These are phyloP conservation scores for Populus simonii DNA, from an alignment of 345 rosid species.

Conservation along the genomic window DNA sequence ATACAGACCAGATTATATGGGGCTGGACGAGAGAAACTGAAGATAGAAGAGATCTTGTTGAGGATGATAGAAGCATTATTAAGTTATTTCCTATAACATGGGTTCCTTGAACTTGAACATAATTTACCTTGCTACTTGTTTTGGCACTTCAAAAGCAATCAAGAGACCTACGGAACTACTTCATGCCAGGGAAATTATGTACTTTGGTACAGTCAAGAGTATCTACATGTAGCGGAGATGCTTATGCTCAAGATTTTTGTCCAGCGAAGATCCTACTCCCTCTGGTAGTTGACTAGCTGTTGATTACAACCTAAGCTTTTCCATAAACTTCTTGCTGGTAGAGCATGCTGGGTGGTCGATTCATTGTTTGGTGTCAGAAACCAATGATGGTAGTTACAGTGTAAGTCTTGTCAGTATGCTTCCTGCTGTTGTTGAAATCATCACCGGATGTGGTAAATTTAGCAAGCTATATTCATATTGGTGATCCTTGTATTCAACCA, in stretches of 20 bases:
- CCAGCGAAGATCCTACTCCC: not conserved
- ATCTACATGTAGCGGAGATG: not conserved
- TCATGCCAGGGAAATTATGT: not conserved
- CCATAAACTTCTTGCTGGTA: not conserved
- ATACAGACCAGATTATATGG: conserved; percentile 2
- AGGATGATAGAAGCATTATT: not conserved
- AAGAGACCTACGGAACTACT: not conserved
- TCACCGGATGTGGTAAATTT: not conserved
- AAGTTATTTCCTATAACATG: not conserved
- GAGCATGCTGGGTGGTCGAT: not conserved
- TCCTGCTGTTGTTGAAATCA: not conserved
- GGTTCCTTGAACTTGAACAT: not conserved
- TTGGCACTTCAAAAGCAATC: not conserved
- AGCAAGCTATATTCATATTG: not conserved
- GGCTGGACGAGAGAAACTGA: conserved; percentile 6
- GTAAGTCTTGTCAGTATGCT: not conserved
- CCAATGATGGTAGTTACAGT: not conserved
- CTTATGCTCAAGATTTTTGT: not conserved
- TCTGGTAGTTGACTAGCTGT: not conserved
- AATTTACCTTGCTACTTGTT: not conserved
- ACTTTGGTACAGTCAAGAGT: not conserved
- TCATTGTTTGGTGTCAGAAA: not conserved
- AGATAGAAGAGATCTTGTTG: not conserved
- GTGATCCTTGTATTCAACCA: conserved; percentile 5
- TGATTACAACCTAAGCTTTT: not conserved